Evolutionary conservation across 208 protist species (phyloP), one percentile per base, ranked within the genome.

Genomic region (Herpetomonas samuelpessoai): DNA sequence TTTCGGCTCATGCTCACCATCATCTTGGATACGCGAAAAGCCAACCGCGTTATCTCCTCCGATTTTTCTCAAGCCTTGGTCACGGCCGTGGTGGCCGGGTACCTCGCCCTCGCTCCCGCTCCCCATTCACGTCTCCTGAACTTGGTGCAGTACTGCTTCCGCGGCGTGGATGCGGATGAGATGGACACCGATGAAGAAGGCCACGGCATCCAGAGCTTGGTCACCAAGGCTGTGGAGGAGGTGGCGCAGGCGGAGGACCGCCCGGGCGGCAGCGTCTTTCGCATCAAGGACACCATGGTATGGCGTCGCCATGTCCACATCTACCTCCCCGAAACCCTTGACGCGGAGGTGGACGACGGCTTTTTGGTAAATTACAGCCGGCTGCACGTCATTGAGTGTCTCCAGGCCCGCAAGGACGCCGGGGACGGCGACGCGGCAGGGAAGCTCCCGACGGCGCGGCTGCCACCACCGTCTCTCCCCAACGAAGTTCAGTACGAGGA

Each of bases 1-100:
- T 41, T 91, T 24, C 81, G 87, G 0, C 74, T 87, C 46, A 57
- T 91, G 48, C 53, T 93, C 21, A 93, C 83, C 10, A 45, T 93
- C 21, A 65, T 81, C 30, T 54, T 67, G 48, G 67, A 81, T 44
- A 57, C 55, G 1, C 57, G 62, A 26, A 83, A 78, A 67, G 46
- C 74, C 29, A 28, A 61, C 49, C 62, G 68, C 38, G 25, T 56
- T 26, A 28, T 53, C 1, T 65, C 68, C 58, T 47, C 63, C 31
- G 71, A 62, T 9, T 53, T 29, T 6, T 18, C 41, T 0, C 46
- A 50, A 35, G 61, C 64, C 4, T 57, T 67, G 4, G 29, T 71
- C 22, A 53, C 7, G 19, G 68, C 65, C 24, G 54, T 67, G 16
- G 70, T 80, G n/a, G 75, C 64, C 1, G 45, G 60, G 25, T 26